phyloP scores from a whole-genome alignment of 805 yeast species.

The Saccharomycopsis babjevae region DNA sequence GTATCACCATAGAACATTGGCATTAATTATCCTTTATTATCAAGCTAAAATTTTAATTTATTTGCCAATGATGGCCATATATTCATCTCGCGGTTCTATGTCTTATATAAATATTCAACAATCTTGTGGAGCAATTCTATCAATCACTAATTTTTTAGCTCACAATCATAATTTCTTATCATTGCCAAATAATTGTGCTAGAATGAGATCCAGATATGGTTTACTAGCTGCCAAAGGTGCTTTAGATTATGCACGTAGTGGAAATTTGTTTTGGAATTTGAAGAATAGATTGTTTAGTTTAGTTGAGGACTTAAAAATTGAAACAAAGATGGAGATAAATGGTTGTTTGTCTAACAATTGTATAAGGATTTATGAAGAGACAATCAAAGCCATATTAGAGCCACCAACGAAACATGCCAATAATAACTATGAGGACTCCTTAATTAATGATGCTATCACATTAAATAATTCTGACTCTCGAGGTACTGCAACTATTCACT shows the following conservation, averaged over 20 bases:
- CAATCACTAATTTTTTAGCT: slow-evolving; percentile 35
- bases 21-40: slow-evolving; percentile 49
- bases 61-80: slow-evolving; percentile 46
- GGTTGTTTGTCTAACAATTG: slow-evolving; percentile 54
- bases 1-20: slow-evolving; percentile 31
- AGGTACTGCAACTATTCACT: not conserved
- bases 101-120: slow-evolving; percentile 63
- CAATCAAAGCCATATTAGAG: slow-evolving; percentile 54
- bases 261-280: slow-evolving; percentile 65
- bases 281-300: slow-evolving; percentile 44
- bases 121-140: slow-evolving; percentile 50
- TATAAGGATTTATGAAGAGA: slow-evolving; percentile 43
- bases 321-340: slow-evolving; percentile 43
- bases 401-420: slow-evolving; percentile 27
- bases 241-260: slow-evolving; percentile 74
- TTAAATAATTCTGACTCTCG: not conserved
- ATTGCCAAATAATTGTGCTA: slow-evolving; percentile 50
- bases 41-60: slow-evolving; percentile 55
- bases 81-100: slow-evolving; percentile 33
- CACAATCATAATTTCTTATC: slow-evolving; percentile 39
- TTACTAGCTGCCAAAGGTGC: slow-evolving; percentile 65
- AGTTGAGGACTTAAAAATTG: slow-evolving; percentile 39
- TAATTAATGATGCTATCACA: not conserved
- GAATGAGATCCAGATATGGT: slow-evolving; percentile 55
- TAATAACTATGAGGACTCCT: not conserved